Base-by-base conservation (phyloP, 2,329 filamentous ascomycete genomes). In the Zelopaecilomyces penicillatus region DNA sequence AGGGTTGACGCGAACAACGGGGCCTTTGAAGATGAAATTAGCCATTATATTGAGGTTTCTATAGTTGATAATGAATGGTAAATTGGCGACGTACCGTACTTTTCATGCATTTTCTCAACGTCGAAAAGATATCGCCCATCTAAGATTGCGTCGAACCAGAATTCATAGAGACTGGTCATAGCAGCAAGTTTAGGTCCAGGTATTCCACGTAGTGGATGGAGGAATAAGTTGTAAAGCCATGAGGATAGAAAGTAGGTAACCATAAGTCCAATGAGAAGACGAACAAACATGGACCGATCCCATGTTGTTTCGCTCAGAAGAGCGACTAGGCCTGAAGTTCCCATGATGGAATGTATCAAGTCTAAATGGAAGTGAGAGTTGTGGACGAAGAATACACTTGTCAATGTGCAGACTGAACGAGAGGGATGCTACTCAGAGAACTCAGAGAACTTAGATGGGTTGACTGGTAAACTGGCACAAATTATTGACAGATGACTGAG, bases 1-100 rank as follows among this genome's bases (percentile, higher is more conserved):
- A 2, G 61, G 58, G 30, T 54, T 62, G 45, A 65, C 56, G 5
- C 60, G 52, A 28, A 64, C 50, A 19, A 65, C 58, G 0, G 61
- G 58, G 3, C 63, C 55, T 57, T 19, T 8, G 10, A 38, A 29
- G 19, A 19, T 19, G 19, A 19, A 19, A 19, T 19, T 19, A 19
- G 19, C 19, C 19, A 19, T 19, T 19, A 19, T 19, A 19, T 19
- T 19, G 19, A 19, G 19, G 19, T 19, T 19, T 19, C 3, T 19
- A 19, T 19, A 19, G 19, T 19, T 19, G 19, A 19, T 19, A 19
- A 19, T 19, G 28, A 34, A 34, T 3, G 32, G 32, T 4, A 34
- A n/a, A 4, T 34, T 34, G 4, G 8, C 7, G 12, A 40, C 34
- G 7, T 5, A 57, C 59, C 59, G 39, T 62, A 62, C 50, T 55